Percentiles rank a stretch among this genome's conserved stretches.
Conservation (phyloP, 2,329 filamentous ascomycete species). For the Colletotrichum sp. region DNA sequence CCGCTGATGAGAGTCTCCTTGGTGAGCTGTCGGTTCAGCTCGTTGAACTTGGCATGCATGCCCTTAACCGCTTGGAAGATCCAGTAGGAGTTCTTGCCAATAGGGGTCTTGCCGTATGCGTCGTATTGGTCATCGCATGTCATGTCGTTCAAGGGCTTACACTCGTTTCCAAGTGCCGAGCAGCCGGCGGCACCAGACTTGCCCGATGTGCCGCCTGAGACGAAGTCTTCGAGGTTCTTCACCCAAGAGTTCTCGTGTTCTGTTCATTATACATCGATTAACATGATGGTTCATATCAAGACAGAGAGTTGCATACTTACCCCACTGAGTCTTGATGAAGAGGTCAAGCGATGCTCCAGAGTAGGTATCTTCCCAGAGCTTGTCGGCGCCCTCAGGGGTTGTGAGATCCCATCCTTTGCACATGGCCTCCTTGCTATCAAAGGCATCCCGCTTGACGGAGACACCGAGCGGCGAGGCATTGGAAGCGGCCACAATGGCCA, state of each 20-base stretch:
- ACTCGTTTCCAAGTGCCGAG: not conserved
- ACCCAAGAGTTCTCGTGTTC: slow-evolving; percentile 9
- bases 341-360: not conserved
- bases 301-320: not conserved
- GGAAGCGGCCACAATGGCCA: not conserved
- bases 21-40: slow-evolving; percentile 4
- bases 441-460: not conserved
- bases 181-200: slow-evolving; percentile 9
- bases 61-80: slow-evolving; percentile 14
- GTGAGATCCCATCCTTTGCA: slow-evolving; percentile 8
- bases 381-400: not conserved
- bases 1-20: slow-evolving; percentile 6
- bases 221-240: slow-evolving; percentile 1
- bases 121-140: not conserved
- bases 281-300: not conserved
- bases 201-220: slow-evolving; percentile 2
- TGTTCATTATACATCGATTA: not conserved
- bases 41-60: slow-evolving; percentile 13
- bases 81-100: slow-evolving; percentile 10
- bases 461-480: not conserved
- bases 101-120: not conserved
- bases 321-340: slow-evolving; percentile 1
- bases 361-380: not conserved
- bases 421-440: not conserved
- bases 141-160: slow-evolving; percentile 3